Evolutionary conservation across 768 basidiomycete genomes (phyloP), one percentile per base, ranked within the genome.

Genomic region (Leucosporidium yakuticum): DNA sequence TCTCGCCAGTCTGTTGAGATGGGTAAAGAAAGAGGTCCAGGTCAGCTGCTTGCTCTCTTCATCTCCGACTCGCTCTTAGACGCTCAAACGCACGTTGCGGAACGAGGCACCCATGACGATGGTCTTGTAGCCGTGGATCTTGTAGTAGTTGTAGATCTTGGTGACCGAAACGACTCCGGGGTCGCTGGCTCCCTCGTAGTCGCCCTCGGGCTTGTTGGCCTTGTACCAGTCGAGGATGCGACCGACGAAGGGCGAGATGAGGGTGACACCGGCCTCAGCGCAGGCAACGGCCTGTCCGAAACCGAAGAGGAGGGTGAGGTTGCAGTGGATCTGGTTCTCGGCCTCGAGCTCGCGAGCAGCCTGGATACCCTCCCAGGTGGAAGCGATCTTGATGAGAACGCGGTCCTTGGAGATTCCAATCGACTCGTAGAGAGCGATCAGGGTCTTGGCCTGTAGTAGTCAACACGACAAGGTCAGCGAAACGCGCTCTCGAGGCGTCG

Each of bases 101-200:
- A 99, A 97, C 39, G 92, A 95, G 68, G 96, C 96, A 78, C 95
- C 96, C 96, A 98, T 97, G 80, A 98, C 95, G 66, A 99, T 97
- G 75, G 96, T 99, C 77, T 93, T 91, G 86, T 99, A 98, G 68
- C 85, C 84, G 81, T 98, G 86, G 79, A 96, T 93, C 85, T 97
- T 98, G 86, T 99, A 99, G 79, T 93, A 98, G 84, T 95, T 90
- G 87, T 88, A 99, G 83, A 99, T 99, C 81, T 85, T 89, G 83
- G 90, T 88, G 70, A 99, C 96, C 51, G 90, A 93, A 80, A 86
- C 80, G 75, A 99, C 96, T 83, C 96, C 95, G 17, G 95, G 95
- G 83, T 98, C 95, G 56, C 87, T 85, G 72, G 90, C 91, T 60
- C 91, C 92, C 74, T 87, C 85, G 83, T 93, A 98, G 77, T 82